Conservation (phyloP, 768 basidiomycete species). For the Tylopilus felleus region DNA sequence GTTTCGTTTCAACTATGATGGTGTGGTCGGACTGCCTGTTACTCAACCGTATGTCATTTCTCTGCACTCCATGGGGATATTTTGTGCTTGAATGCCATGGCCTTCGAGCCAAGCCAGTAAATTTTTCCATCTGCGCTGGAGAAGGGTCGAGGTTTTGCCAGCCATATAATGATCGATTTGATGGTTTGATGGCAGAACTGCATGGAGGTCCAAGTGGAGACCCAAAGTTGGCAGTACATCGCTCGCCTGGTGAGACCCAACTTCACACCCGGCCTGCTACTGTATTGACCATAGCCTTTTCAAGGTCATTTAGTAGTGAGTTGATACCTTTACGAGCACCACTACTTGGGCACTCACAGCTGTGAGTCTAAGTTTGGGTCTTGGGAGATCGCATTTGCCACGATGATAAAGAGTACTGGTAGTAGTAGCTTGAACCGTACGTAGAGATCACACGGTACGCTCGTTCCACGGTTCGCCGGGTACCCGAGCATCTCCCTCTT, state of each 20-base stretch:
- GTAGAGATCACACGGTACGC: no score
- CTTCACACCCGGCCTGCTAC: no score
- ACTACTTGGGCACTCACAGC: no score
- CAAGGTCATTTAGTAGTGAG: no score
- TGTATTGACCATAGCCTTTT: no score
- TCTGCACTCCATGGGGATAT: constrained; percentile 50
- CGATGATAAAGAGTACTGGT: no score
- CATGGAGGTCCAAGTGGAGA: not conserved
- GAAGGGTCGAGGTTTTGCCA: not conserved
- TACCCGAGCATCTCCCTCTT: not conserved
- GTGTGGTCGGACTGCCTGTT: constrained; percentile 2
- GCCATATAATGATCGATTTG: constrained; percentile 3
- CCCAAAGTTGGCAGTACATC: not conserved
- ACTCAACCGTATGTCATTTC: constrained; percentile 48
- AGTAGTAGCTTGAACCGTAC: no score
- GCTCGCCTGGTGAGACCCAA: no score
- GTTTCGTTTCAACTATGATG: constrained; percentile 4
- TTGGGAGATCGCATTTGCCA: no score
- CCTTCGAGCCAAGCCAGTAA: constrained; percentile 52
- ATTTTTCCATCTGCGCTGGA: constrained; percentile 38
- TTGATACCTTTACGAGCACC: no score
- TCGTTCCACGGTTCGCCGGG: not conserved
- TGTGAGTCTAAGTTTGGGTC: no score
- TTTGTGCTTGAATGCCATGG: constrained; percentile 45
- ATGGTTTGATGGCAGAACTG: not conserved